phyloP scores from a whole-genome alignment of 1,139 yeast species.

The Taiozyma sp. region DNA sequence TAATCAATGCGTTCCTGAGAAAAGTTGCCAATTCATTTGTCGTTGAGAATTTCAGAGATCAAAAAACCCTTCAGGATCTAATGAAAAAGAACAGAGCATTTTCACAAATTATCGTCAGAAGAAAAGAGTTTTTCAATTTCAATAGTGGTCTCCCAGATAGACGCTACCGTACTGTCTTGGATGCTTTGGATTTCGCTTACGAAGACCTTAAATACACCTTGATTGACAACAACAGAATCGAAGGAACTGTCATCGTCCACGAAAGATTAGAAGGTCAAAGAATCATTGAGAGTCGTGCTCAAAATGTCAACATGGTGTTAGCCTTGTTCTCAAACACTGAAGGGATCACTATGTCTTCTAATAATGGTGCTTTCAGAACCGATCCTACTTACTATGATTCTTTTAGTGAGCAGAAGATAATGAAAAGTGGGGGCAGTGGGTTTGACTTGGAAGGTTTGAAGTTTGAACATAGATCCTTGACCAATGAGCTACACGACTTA shows the following conservation, averaged over 20 bases:
- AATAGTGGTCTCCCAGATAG: constrained; percentile 31
- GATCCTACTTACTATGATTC: constrained; percentile 51
- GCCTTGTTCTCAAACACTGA: constrained; percentile 39
- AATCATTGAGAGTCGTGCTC: constrained; percentile 31
- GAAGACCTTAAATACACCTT: constrained; percentile 53
- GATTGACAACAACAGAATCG: constrained; percentile 61
- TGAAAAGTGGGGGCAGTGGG: background rate
- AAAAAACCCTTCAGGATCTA: constrained; percentile 39
- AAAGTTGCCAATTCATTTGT: constrained; percentile 56
- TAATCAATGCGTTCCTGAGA: constrained; percentile 50
- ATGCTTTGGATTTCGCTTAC: constrained; percentile 50
- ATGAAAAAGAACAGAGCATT: constrained; percentile 32
- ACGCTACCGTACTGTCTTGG: constrained; percentile 45
- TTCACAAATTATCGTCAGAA: constrained; percentile 46
- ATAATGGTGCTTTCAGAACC: constrained; percentile 39
- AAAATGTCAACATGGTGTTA: constrained; percentile 43
- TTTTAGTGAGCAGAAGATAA: background rate
- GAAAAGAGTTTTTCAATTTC: constrained; percentile 51
- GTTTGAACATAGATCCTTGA: constrained; percentile 2
- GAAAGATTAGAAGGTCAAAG: constrained; percentile 47
- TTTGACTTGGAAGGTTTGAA: background rate
- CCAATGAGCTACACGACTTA: background rate
- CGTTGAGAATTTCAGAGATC: constrained; percentile 61
- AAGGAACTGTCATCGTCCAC: constrained; percentile 48
- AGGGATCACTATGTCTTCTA: constrained; percentile 37